These are phyloP conservation scores for Aschersonia sp. DNA, from an alignment of 2,329 filamentous ascomycete genomes.

Conservation along the genomic window DNA sequence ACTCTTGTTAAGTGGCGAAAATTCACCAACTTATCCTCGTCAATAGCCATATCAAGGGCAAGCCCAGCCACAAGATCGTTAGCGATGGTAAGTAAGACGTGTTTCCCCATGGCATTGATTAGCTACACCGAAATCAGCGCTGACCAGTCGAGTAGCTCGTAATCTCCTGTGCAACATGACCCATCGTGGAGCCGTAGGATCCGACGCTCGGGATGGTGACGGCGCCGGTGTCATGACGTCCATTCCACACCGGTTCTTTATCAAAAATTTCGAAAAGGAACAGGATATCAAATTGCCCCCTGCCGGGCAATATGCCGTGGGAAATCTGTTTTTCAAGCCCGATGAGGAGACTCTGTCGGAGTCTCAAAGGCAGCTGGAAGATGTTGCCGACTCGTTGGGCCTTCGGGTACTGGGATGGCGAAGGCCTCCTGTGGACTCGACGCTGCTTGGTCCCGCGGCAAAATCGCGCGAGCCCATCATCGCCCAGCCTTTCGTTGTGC, in stretches of 20 bases:
- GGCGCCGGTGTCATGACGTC: conserved; percentile 99
- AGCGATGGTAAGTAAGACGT: conserved; percentile 65
- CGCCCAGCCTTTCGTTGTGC: conserved; percentile 86
- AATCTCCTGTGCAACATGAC: conserved; percentile 99
- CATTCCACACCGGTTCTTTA: conserved; percentile 94
- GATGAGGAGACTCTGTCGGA: conserved; percentile 80
- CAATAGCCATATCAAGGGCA: conserved; percentile 89
- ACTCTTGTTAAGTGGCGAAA: background rate
- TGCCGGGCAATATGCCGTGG: conserved; percentile 86
- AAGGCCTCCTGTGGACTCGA: conserved; percentile 87
- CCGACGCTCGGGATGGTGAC: conserved; percentile 93
- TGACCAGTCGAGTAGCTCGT: conserved; percentile 1
- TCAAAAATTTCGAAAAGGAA: conserved; percentile 95
- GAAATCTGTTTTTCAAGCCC: conserved; percentile 98
- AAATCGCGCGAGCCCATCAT: conserved; percentile 90
- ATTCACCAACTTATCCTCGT: background rate
- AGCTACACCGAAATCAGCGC: no score
- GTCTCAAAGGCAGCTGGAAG: conserved; percentile 86
- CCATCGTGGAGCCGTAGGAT: conserved; percentile 95
- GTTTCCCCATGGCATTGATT: background rate
- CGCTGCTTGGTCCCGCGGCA: conserved; percentile 81
- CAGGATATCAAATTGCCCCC: conserved; percentile 77
- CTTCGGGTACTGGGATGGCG: conserved; percentile 92
- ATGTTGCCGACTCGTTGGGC: conserved; percentile 76
- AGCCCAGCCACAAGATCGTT: conserved; percentile 93